Base-by-base conservation (phyloP, 345 rosid species). In the Eucalyptus polyanthemos region DNA sequence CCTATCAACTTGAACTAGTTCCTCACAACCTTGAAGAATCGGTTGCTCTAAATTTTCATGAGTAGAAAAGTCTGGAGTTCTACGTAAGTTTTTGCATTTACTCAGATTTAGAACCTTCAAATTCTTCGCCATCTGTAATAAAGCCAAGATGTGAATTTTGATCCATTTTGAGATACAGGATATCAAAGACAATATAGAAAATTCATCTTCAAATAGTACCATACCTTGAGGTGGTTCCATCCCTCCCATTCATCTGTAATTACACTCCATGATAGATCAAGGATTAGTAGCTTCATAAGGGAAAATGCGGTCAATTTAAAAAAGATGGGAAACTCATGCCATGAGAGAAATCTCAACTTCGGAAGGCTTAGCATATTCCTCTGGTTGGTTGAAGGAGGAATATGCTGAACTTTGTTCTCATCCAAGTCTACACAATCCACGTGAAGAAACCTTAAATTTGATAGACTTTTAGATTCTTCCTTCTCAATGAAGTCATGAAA, bases 241-340 rank as follows among this genome's bases (percentile, higher is more conserved):
- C 67, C 67, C 67, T 60, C 67, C 67, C 67, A 60, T 7, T 60
- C 67, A 11, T 60, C 2, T 0, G 7, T 60, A 60, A 60, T 25
- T 11, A 25, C 7, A 25, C 15, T 60, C 4, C 67, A 3, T 60
- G 67, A 60, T 60, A 60, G 14, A 60, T 60, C 67, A 60, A 60
- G 14, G 25, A 60, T 60, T n/a, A 3, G 1, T 10, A 45, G 49
- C 49, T 45, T 45, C 49, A 0, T 2, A 45, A 45, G 3, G 1
- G 4, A 45, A 3, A 0, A 0, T 45, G 49, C 0, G 0, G 1
- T 3, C 12, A 45, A 45, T 0, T 45, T 1, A 0, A 45, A 45
- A 10, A 3, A 3, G 49, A 45, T 0, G 1, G 47, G 49, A 45
- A 45, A 34, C 34, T 34, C 34, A 34, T 34, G 34, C 34, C 34